A percentile compares a stretch with the other conserved stretches of the same genome.
These are phyloP conservation scores for Colletotrichum horii DNA, from an alignment of 2,329 filamentous ascomycete species.

Conservation along the genomic window DNA sequence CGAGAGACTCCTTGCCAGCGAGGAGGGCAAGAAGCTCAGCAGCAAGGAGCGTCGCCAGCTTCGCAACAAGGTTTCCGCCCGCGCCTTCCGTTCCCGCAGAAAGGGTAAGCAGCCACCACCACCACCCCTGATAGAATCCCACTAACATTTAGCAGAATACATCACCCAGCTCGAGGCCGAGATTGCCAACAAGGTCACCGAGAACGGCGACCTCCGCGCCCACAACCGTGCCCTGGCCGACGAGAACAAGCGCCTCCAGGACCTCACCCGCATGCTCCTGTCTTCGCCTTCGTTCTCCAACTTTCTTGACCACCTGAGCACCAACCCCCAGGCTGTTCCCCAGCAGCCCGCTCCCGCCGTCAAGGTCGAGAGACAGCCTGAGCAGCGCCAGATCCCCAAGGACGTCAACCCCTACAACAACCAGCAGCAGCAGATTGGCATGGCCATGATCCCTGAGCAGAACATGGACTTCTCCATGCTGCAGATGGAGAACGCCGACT, in stretches of 20 bases:
- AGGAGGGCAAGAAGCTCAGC: slow-evolving; percentile 98
- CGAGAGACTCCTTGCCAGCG: slow-evolving; percentile 89
- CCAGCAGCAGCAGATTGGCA: slow-evolving; percentile 72
- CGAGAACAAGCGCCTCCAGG: slow-evolving; percentile 82
- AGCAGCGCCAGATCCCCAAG: slow-evolving; percentile 57
- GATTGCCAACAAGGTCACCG: slow-evolving; percentile 81
- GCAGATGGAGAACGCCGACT: slow-evolving; percentile 58
- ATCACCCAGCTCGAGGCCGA: slow-evolving; percentile 93
- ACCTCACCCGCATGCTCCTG: slow-evolving; percentile 81
- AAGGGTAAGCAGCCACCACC: slow-evolving; percentile 74
- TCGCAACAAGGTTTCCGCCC: slow-evolving; percentile 98
- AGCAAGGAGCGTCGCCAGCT: slow-evolving; percentile 96
- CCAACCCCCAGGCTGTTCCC: slow-evolving; percentile 55
- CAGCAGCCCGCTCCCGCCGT: slow-evolving; percentile 35
- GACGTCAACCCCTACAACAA: slow-evolving; percentile 68
- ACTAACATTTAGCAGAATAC: slow-evolving; percentile 71
- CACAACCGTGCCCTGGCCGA: slow-evolving; percentile 84
- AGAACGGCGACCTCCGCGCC: slow-evolving; percentile 79
- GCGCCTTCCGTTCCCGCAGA: slow-evolving; percentile 95
- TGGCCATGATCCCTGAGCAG: slow-evolving; percentile 85
- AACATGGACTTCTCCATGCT: slow-evolving; percentile 77
- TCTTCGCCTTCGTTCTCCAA: slow-evolving; percentile 82
- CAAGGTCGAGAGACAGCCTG: slow-evolving; percentile 31
- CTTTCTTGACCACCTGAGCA: slow-evolving; percentile 75
- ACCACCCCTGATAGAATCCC: too few relatives aligned